Percentiles rank a stretch among this genome's conserved stretches.
phyloP scores from a whole-genome alignment of 192 early-diverging fungal genomes.

The Piromyces sp. region DNA sequence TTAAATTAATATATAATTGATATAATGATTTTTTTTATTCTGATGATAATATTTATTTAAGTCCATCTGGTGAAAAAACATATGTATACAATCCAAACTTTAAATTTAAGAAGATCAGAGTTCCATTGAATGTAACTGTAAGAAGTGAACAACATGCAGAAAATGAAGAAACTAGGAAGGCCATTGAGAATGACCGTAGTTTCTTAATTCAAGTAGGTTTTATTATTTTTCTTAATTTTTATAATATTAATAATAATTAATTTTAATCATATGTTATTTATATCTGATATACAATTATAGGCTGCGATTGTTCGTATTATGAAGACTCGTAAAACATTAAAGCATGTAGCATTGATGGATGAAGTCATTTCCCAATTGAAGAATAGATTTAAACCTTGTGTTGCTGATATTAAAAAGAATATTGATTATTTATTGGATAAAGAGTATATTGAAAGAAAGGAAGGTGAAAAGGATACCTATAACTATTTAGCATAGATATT shows the following conservation, averaged over 20 bases:
- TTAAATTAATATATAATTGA: slow-evolving; percentile 4
- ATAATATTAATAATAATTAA: background rate
- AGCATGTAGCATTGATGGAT: slow-evolving; percentile 64
- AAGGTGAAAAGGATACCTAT: background rate
- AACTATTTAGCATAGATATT: background rate
- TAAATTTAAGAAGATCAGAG: slow-evolving; percentile 64
- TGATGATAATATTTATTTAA: no score
- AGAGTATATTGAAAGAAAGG: background rate
- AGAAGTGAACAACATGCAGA: slow-evolving; percentile 84
- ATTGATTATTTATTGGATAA: slow-evolving; percentile 87
- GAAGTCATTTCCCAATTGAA: slow-evolving; percentile 78
- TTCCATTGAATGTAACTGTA: slow-evolving; percentile 71
- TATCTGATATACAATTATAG: slow-evolving; percentile 8
- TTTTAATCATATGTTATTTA: no score
- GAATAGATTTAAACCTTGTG: slow-evolving; percentile 73
- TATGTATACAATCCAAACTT: slow-evolving; percentile 63
- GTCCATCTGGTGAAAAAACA: slow-evolving; percentile 7
- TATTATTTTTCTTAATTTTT: slow-evolving; percentile 2
- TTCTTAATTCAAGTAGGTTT: slow-evolving; percentile 65
- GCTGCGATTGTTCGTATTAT: slow-evolving; percentile 98
- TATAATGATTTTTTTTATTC: no score
- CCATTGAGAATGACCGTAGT: slow-evolving; percentile 81
- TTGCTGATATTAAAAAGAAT: slow-evolving; percentile 86
- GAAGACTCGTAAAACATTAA: slow-evolving; percentile 88
- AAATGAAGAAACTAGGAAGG: slow-evolving; percentile 76